phyloP scores from a whole-genome alignment of 2,329 filamentous ascomycete genomes.

The Trichoderma afroharzianum region DNA sequence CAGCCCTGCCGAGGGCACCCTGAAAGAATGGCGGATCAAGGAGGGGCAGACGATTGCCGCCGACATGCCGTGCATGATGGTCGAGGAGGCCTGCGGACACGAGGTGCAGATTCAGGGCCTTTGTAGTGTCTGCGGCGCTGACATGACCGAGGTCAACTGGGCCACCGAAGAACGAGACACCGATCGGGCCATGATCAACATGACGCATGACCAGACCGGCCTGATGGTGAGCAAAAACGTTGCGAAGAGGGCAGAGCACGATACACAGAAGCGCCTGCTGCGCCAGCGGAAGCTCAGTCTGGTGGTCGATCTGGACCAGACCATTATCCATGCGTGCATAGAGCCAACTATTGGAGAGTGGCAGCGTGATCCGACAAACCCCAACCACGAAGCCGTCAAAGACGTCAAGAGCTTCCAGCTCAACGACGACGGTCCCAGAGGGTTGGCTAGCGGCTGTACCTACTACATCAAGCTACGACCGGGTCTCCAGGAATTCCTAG shows the following conservation, averaged over 20 bases:
- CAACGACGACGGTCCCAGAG: slow-evolving; percentile 74
- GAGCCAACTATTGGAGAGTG: slow-evolving; percentile 95
- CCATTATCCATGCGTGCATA: slow-evolving; percentile 96
- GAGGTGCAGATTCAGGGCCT: slow-evolving; percentile 87
- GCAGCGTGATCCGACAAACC: slow-evolving; percentile 82
- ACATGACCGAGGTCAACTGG: slow-evolving; percentile 90
- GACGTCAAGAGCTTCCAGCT: slow-evolving; percentile 87
- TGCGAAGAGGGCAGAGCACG: slow-evolving; percentile 77
- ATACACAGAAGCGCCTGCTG: slow-evolving; percentile 79
- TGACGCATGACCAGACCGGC: slow-evolving; percentile 86
- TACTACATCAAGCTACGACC: slow-evolving; percentile 99
- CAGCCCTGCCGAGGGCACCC: slow-evolving; percentile 74
- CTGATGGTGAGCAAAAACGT: slow-evolving; percentile 81
- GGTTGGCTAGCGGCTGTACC: slow-evolving; percentile 69
- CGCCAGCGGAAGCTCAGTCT: slow-evolving; percentile 80
- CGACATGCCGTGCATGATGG: slow-evolving; percentile 62
- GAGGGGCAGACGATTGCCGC: slow-evolving; percentile 61
- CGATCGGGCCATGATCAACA: slow-evolving; percentile 86
- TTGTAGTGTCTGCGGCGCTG: slow-evolving; percentile 88
- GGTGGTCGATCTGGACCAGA: slow-evolving; percentile 96
- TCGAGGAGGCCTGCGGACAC: slow-evolving; percentile 89
- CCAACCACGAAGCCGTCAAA: slow-evolving; percentile 86
- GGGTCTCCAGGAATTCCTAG: slow-evolving; percentile 75
- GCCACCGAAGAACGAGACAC: slow-evolving; percentile 75
- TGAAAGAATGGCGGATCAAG: slow-evolving; percentile 72